Conservation (phyloP, 148 eudicot species). For the Rhododendron ovatum region DNA sequence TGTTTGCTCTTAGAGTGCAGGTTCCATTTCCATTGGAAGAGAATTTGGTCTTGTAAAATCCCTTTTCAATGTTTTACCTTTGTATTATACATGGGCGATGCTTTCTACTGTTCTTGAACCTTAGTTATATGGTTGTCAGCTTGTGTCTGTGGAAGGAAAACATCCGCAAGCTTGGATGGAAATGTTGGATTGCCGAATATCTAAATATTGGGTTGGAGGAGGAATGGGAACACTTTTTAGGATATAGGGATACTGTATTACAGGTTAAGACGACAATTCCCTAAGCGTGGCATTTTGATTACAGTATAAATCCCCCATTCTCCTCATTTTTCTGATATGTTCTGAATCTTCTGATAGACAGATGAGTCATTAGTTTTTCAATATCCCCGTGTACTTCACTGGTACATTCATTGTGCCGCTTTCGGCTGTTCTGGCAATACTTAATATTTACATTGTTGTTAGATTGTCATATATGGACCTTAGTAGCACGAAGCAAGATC, state of each 20-base stretch:
- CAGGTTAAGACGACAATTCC: not conserved
- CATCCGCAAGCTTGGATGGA: not conserved
- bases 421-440: not conserved
- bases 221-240: not conserved
- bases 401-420: not conserved
- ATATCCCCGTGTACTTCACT: not conserved
- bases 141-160: not conserved
- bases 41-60: not conserved
- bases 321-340: not conserved
- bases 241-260: not conserved
- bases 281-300: not conserved
- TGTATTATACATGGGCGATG: not conserved
- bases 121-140: not conserved
- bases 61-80: not conserved
- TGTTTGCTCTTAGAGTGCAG: too few relatives aligned
- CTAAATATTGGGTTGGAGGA: not conserved
- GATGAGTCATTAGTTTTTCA: not conserved
- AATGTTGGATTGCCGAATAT: not conserved
- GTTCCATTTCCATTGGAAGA: too few relatives aligned
- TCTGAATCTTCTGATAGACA: not conserved
- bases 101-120: not conserved
- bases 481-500: too few relatives aligned
- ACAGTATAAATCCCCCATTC: not conserved
- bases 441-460: too few relatives aligned
- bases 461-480: too few relatives aligned